Evolutionary conservation across 202 grass and related monocot species (phyloP).

Genomic region (Alloteropsis angusta): DNA sequence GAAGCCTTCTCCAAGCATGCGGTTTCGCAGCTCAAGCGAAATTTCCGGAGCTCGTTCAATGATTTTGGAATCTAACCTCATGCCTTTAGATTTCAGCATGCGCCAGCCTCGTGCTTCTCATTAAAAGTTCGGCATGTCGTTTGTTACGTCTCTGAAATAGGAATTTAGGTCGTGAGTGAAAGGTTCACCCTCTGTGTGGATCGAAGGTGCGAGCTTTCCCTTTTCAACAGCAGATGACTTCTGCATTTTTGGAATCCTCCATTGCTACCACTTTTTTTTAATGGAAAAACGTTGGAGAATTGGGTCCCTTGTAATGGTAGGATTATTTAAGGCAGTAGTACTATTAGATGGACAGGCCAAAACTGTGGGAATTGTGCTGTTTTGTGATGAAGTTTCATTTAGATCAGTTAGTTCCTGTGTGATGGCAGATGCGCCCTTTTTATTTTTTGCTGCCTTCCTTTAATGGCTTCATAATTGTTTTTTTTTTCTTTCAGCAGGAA

Average conservation of each 20-base stretch:
- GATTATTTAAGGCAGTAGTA: neutral
- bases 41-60: neutral
- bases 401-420: neutral
- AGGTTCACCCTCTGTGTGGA: neutral
- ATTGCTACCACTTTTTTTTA: neutral
- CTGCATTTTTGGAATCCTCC: neutral
- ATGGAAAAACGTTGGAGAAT: neutral
- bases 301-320: neutral
- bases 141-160: neutral
- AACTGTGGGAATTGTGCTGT: neutral
- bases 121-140: neutral
- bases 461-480: neutral
- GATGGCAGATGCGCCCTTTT: neutral
- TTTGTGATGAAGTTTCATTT: neutral
- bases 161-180: neutral
- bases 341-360: neutral
- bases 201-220: neutral
- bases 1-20: neutral
- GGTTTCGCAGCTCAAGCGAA: neutral
- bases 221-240: neutral
- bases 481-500: conserved; percentile 19
- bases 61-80: neutral
- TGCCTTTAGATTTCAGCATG: neutral
- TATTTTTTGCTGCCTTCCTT: neutral
- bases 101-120: neutral